These are phyloP conservation scores for Cymodocea nodosa DNA, from an alignment of 116 monocot genomes.

Conservation along the genomic window DNA sequence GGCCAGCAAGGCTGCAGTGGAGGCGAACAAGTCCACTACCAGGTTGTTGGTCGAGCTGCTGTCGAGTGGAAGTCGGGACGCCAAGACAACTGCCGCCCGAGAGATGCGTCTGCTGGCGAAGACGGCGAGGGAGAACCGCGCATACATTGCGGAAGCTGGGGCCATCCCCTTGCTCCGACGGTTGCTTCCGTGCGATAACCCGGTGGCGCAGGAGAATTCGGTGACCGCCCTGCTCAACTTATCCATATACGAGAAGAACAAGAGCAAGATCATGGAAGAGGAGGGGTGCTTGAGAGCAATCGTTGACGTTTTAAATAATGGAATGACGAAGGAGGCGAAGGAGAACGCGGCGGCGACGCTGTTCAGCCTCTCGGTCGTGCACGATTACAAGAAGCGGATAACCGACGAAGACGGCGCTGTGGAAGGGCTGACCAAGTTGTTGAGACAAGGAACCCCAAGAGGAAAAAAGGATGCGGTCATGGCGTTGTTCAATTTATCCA, in stretches of 20 bases:
- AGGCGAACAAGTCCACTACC: conserved; percentile 44
- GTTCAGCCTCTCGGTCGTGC: conserved; percentile 74
- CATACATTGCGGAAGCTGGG: conserved; percentile 55
- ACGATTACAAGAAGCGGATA: conserved; percentile 69
- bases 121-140: conserved; percentile 60
- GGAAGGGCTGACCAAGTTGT: conserved; percentile 31
- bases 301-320: conserved; percentile 41
- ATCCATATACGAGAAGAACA: conserved; percentile 54
- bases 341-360: conserved; percentile 83
- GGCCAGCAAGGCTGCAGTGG: conserved; percentile 35
- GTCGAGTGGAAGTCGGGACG: conserved; percentile 20
- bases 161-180: conserved; percentile 39
- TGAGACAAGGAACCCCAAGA: conserved; percentile 42
- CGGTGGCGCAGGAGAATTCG: conserved; percentile 50
- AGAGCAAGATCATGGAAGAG: conserved; percentile 53
- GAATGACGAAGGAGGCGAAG: conserved; percentile 49
- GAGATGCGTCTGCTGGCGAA: conserved; percentile 76
- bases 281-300: conserved; percentile 48
- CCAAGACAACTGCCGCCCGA: conserved; percentile 36
- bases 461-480: conserved; percentile 84
- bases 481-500: conserved; percentile 72
- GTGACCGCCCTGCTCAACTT: conserved; percentile 69
- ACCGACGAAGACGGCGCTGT: conserved; percentile 37
- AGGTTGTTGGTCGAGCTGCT: conserved; percentile 34
- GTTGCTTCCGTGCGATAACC: conserved; percentile 27